Evolutionary conservation across 345 rosid genomes (phyloP).

Genomic region (Camelina neglecta): DNA sequence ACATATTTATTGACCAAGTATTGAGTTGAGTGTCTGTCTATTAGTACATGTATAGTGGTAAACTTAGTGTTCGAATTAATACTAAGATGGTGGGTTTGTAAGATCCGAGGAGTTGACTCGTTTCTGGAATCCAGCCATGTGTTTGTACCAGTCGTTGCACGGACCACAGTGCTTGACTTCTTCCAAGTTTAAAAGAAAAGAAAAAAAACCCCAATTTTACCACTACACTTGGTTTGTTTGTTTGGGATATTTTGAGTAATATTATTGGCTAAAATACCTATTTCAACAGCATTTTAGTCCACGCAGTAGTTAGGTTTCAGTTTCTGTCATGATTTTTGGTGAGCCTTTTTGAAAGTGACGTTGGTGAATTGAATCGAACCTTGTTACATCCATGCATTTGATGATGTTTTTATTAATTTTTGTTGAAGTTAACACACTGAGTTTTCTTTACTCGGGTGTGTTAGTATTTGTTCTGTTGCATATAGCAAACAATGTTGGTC

Average conservation of each 20-base stretch:
- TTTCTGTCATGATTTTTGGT: neutral
- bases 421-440: neutral
- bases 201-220: neutral
- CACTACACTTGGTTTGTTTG: neutral
- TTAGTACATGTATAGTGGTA: conserved; percentile 1
- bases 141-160: conserved; percentile 41
- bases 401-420: neutral
- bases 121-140: conserved; percentile 40
- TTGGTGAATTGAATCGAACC: neutral
- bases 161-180: conserved; percentile 31
- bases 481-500: neutral
- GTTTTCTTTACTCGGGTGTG: neutral
- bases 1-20: neutral
- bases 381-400: conserved; percentile 11
- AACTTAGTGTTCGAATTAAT: conserved; percentile 6
- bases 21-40: conserved; percentile 7
- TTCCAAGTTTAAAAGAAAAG: too few species aligned
- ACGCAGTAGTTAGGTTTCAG: neutral
- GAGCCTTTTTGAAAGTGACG: neutral
- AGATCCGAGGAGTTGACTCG: conserved; percentile 49
- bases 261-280: neutral
- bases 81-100: conserved; percentile 24
- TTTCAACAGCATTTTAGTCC: neutral
- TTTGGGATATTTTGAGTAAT: neutral
- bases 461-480: neutral